phyloP scores from a whole-genome alignment of 805 yeast species.

The Saturnispora mendoncae region DNA sequence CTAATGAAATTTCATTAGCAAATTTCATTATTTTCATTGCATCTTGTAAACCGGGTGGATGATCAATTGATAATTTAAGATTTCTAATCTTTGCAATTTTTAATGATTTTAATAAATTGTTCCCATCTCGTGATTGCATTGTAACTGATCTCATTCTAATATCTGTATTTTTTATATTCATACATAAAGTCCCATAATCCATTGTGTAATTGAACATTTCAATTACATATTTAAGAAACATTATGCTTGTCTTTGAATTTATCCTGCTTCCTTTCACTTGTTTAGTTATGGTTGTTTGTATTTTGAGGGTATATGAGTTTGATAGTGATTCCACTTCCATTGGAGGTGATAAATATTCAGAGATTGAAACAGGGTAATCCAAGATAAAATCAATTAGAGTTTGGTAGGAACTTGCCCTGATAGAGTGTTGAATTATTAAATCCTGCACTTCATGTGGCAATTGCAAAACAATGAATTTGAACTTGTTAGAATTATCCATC shows the following conservation, averaged over 20 bases:
- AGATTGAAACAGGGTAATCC: neutral
- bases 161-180: constrained; percentile 1
- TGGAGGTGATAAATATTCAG: constrained; percentile 3
- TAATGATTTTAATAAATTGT: constrained; percentile 3
- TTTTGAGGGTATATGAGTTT: too few relatives aligned
- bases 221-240: neutral
- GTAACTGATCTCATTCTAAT: constrained; percentile 7
- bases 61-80: neutral
- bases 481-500: neutral
- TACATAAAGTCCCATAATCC: constrained; percentile 8
- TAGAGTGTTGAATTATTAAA: neutral
- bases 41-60: constrained; percentile 7
- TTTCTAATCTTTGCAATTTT: neutral
- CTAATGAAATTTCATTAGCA: constrained; percentile 3
- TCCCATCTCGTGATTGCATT: constrained; percentile 5
- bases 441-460: constrained; percentile 5
- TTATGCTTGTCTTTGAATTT: neutral
- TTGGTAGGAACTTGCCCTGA: constrained; percentile 3
- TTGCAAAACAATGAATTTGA: neutral
- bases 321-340: neutral
- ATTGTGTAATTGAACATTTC: constrained; percentile 4
- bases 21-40: constrained; percentile 2
- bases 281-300: too few relatives aligned
- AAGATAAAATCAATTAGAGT: constrained; percentile 5
- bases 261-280: neutral